These are phyloP conservation scores for Kockovaella imperatae DNA, from an alignment of 768 basidiomycete species.

Conservation along the genomic window DNA sequence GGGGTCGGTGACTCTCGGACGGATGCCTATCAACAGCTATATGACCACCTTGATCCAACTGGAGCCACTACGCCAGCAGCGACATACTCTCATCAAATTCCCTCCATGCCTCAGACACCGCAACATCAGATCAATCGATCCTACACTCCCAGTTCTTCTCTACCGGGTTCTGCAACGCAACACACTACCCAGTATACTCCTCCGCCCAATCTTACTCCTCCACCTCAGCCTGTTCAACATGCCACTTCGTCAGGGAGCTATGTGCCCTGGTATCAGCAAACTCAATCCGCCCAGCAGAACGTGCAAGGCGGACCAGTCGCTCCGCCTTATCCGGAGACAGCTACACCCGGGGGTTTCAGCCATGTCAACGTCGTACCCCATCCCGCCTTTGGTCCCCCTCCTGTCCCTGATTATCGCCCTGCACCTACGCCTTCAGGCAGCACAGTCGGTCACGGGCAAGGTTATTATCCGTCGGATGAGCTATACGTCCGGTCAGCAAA, in stretches of 20 bases:
- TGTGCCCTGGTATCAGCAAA: constrained; percentile 41
- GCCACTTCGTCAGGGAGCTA: constrained; percentile 21
- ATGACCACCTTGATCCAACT: too few species aligned
- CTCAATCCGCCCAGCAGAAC: constrained; percentile 12
- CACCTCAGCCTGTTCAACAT: constrained; percentile 19
- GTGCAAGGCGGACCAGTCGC: too few species aligned
- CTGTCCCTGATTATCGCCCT: constrained; percentile 15
- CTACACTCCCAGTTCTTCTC: too few species aligned
- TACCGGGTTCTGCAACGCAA: too few species aligned
- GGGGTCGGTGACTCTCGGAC: too few species aligned
- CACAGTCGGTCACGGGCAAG: constrained; percentile 22
- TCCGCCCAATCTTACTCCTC: constrained; percentile 2
- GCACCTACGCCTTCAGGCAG: constrained; percentile 15
- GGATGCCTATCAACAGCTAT: too few species aligned
- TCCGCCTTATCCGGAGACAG: constrained; percentile 5
- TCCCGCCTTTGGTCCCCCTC: constrained; percentile 6
- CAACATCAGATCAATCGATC: too few species aligned
- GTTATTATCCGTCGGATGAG: constrained; percentile 40
- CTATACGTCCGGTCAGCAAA: constrained; percentile 21
- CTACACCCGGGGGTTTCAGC: constrained; percentile 3
- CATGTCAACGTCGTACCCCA: neutral
- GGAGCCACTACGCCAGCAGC: too few species aligned
- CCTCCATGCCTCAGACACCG: too few species aligned
- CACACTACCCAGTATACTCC: too few species aligned
- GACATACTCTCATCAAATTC: too few species aligned